Conservation (phyloP, 352 stramenopile species). For the Pythium plurisporium region DNA sequence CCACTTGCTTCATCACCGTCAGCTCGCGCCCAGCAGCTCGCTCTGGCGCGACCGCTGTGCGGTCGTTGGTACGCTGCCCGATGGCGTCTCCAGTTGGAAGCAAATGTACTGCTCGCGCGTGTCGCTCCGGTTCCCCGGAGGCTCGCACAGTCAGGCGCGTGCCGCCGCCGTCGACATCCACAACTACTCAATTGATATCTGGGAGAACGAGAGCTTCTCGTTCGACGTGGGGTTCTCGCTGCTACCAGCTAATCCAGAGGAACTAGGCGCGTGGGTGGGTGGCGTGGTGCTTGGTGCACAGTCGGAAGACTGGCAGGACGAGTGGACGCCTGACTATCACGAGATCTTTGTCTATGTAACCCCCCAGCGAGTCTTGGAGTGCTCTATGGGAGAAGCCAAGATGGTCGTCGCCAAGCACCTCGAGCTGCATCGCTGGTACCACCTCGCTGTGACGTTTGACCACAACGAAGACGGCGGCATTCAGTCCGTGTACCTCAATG, state of each 20-base stretch:
- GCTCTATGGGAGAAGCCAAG: not conserved
- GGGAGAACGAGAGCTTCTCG: not conserved
- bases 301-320: slow-evolving; percentile 8
- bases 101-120: not conserved
- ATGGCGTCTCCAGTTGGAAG: slow-evolving; percentile 3
- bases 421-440: not conserved
- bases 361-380: not conserved
- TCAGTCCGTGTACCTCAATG: slow-evolving; percentile 11
- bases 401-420: not conserved
- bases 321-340: not conserved
- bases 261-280: not conserved
- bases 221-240: slow-evolving; percentile 10
- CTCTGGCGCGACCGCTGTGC: not conserved
- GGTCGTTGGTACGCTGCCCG: too few relatives aligned
- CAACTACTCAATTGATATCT: not conserved
- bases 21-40: not conserved
- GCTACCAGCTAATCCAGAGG: not conserved
- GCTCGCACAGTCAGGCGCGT: not conserved
- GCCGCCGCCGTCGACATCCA: not conserved
- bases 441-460: slow-evolving; percentile 9
- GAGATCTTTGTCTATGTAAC: not conserved
- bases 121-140: not conserved
- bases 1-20: not conserved
- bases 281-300: slow-evolving; percentile 7
- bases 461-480: not conserved